These are phyloP conservation scores for Triangularia setosa DNA, from an alignment of 2,329 filamentous ascomycete species.

Conservation along the genomic window DNA sequence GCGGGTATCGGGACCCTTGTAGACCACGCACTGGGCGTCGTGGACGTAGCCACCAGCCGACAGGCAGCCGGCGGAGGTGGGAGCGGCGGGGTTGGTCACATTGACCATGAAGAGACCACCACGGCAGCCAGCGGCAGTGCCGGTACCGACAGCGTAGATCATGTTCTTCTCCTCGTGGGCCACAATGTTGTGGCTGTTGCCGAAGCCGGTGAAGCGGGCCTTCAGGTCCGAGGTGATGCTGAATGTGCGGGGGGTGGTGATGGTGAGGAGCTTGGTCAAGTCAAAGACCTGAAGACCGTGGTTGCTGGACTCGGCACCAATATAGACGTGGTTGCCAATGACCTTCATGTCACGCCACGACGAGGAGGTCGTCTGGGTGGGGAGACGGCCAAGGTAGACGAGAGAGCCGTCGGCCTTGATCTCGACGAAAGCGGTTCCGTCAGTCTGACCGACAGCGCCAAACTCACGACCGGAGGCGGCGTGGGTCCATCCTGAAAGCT, in stretches of 20 bases:
- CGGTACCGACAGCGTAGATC: conserved; percentile 44
- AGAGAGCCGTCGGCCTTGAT: conserved; percentile 48
- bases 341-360: conserved; percentile 52
- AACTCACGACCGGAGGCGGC: conserved; percentile 51
- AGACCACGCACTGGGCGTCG: conserved; percentile 56
- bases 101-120: conserved; percentile 58
- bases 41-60: conserved; percentile 57
- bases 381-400: conserved; percentile 49
- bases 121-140: conserved; percentile 43
- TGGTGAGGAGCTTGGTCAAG: conserved; percentile 51
- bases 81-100: conserved; percentile 49
- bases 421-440: conserved; percentile 53
- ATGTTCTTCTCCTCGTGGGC: conserved; percentile 28
- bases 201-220: conserved; percentile 17
- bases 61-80: conserved; percentile 50
- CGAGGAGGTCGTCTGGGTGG: conserved; percentile 41
- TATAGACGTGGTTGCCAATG: conserved; percentile 35
- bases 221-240: conserved; percentile 13
- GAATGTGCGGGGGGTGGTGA: conserved; percentile 32
- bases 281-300: conserved; percentile 63
- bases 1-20: conserved; percentile 46
- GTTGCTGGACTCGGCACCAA: conserved; percentile 39
- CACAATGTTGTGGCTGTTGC: conserved; percentile 19
- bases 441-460: conserved; percentile 49
- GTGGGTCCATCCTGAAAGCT: conserved; percentile 41